Evolutionary conservation across 306 rosid species (phyloP), one percentile per base, ranked within the genome.

Genomic region (Canavalia ensiformis): DNA sequence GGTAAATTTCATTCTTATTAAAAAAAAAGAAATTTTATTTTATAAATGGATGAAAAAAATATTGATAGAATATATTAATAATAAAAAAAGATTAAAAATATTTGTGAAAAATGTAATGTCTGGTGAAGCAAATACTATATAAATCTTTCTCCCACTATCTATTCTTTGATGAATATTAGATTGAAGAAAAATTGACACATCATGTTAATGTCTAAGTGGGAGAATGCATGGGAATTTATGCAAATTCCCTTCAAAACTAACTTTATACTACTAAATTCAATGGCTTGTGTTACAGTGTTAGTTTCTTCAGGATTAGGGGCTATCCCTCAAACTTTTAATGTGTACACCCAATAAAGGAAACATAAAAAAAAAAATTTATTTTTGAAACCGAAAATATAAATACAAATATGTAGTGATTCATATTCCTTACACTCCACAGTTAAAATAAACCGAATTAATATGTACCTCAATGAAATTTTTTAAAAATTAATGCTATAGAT

Each of bases 161-260:
- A 39, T 6, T 51, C 72, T 70, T 56, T 8, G 57, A 35, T 70
- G 65, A 72, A 42, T 76, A 78, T 42, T 30, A 34, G 55, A 56
- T 66, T 81, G 9, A 79, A 45, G 49, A 77, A 44, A 84, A 67
- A 68, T 81, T 83, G 71, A 78, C 58, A 18, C 4, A 37, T 0
- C 41, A 34, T 34, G 68, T 56, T 71, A 45, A 18, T 41, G 57
- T 45, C 45, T 25, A 73, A 60, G 46, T 77, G 69, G 47, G 64
- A 0, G 44, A 54, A 54, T 31, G 82, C 65, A 34, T 46, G 9
- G 72, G 92, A 82, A 90, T 79, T 83, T 78, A 85, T 86, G 87
- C 94, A 81, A 78, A 77, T 85, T 83, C 87, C 75, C 79, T 75
- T 72, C 33, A 47, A 28, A 74, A 57, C 68, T 44, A 39, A 59